Percentiles rank a stretch among this genome's conserved stretches.
phyloP scores from a whole-genome alignment of 805 yeast species.

The Cyberlindnera saturnus region DNA sequence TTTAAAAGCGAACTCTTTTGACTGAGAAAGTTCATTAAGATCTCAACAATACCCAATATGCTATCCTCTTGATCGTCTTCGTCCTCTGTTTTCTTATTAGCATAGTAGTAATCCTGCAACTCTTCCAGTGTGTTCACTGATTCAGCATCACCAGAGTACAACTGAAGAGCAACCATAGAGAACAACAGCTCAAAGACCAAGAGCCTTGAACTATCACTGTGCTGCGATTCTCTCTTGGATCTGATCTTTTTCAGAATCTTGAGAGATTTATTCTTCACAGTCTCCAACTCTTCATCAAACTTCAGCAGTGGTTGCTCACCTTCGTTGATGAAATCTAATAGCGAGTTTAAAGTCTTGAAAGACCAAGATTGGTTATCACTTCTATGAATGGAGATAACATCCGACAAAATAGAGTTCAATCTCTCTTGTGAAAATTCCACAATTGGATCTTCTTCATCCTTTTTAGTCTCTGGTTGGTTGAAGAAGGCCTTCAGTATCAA shows the following conservation, averaged over 20 bases:
- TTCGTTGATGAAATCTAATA: conserved; percentile 24
- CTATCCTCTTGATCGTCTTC: conserved; percentile 37
- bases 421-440: conserved; percentile 50
- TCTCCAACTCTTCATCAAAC: conserved; percentile 55
- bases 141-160: conserved; percentile 72
- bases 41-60: conserved; percentile 50
- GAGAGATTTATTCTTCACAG: conserved; percentile 43
- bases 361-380: conserved; percentile 56
- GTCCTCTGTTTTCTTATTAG: conserved; percentile 33
- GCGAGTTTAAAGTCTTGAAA: conserved; percentile 38
- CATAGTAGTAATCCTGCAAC: conserved; percentile 52
- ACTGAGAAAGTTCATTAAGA: conserved; percentile 49
- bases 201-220: conserved; percentile 31
- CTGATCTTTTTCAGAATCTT: conserved; percentile 40
- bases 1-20: conserved; percentile 54
- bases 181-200: conserved; percentile 70
- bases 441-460: conserved; percentile 24
- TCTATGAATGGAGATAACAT: conserved; percentile 41
- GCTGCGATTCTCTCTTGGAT: conserved; percentile 27
- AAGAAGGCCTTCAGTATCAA: conserved; percentile 28
- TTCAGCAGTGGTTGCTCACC: conserved; percentile 26
- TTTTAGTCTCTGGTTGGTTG: neutral
- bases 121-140: conserved; percentile 72
- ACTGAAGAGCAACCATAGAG: conserved; percentile 70
- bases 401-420: conserved; percentile 61